Evolutionary conservation across 768 basidiomycete genomes (phyloP).

Genomic region (Flagelloscypha sp.): DNA sequence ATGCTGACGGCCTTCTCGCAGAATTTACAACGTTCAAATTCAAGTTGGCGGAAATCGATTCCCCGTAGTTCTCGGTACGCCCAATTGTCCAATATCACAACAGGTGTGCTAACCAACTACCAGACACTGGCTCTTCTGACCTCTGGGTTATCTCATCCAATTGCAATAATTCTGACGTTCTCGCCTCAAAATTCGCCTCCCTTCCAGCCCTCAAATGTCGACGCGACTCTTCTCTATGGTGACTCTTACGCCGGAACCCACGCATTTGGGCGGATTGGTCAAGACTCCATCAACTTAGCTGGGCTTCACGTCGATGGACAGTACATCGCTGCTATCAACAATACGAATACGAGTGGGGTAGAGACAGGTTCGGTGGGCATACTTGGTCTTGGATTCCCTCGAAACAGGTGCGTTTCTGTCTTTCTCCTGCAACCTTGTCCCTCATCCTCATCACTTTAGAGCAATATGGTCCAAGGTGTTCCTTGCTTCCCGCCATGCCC

Average conservation of each 20-base stretch:
- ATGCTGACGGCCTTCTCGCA: conserved; percentile 18
- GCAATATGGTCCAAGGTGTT: conserved; percentile 39
- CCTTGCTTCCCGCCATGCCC: conserved; percentile 6
- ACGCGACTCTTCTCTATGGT: conserved; percentile 52
- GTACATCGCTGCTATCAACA: conserved; percentile 56
- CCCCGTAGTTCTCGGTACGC: conserved; percentile 55
- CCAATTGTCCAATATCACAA: background rate
- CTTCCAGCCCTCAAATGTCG: conserved; percentile 40
- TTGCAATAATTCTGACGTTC: conserved; percentile 32
- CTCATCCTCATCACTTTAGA: conserved; percentile 19
- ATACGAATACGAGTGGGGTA: conserved; percentile 58
- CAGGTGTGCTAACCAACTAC: background rate
- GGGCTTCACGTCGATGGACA: conserved; percentile 43
- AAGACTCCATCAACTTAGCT: conserved; percentile 47
- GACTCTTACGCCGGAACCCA: conserved; percentile 66
- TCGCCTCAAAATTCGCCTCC: conserved; percentile 42
- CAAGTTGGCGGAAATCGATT: conserved; percentile 43
- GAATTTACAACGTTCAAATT: conserved; percentile 57
- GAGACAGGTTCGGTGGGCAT: conserved; percentile 56
- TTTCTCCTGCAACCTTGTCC: background rate
- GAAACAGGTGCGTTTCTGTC: conserved; percentile 44
- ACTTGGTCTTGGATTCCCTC: conserved; percentile 68
- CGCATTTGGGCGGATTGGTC: conserved; percentile 56
- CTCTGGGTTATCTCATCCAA: conserved; percentile 62
- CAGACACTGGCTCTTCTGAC: conserved; percentile 76